Evolutionary conservation across 2,329 filamentous ascomycete species (phyloP).

Genomic region (Corinectria fuckeliana): DNA sequence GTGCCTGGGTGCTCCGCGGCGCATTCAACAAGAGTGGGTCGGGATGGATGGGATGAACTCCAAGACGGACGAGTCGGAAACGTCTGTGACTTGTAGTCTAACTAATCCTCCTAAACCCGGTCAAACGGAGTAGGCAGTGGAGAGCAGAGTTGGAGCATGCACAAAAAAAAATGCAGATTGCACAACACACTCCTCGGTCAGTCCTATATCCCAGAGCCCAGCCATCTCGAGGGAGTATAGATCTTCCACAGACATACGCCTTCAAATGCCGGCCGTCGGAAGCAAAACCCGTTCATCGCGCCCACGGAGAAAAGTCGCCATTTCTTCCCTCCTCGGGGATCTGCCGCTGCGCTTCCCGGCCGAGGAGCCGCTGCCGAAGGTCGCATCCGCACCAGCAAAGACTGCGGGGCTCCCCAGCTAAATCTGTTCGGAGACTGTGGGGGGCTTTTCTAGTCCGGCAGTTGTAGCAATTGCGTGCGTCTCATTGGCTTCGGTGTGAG

Average conservation of each 20-base stretch:
- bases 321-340: neutral
- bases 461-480: neutral
- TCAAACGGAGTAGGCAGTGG: too few species aligned
- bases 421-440: neutral
- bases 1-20: neutral
- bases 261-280: neutral
- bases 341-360: neutral
- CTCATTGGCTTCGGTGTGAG: neutral
- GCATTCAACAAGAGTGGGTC: neutral
- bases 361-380: slow-evolving; percentile 12
- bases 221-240: neutral
- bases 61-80: too few species aligned
- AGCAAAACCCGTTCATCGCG: neutral
- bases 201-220: too few species aligned
- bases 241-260: too few species aligned
- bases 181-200: too few species aligned
- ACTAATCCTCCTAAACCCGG: too few species aligned
- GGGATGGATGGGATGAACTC: too few species aligned
- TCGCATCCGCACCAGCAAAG: neutral
- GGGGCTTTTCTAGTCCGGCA: neutral
- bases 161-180: neutral
- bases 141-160: too few species aligned
- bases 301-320: neutral
- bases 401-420: slow-evolving; percentile 7
- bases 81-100: too few species aligned